phyloP scores from a whole-genome alignment of 129 eudicot genomes.

The Escallonia rubra region DNA sequence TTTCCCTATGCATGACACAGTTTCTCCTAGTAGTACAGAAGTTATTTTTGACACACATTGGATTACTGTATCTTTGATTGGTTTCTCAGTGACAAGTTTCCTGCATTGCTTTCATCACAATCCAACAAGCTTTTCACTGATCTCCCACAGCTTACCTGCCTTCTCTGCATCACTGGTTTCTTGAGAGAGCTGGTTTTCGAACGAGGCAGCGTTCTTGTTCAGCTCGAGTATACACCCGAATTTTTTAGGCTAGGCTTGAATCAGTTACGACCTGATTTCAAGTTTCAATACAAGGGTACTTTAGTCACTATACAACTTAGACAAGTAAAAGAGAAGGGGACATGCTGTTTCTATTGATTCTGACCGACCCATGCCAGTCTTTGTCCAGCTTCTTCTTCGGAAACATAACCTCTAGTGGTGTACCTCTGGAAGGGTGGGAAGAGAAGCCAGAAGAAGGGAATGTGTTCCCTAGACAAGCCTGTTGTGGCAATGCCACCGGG shows the following conservation, averaged over 20 bases:
- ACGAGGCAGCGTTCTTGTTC: constrained; percentile 86
- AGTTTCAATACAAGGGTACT: not conserved
- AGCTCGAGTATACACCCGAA: constrained; percentile 98
- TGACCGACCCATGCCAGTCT: constrained; percentile 77
- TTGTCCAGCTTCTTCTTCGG: constrained; percentile 91
- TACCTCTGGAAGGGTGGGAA: constrained; percentile 94
- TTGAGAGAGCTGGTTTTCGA: constrained; percentile 86
- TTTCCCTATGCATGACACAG: too few relatives aligned
- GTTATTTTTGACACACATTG: too few relatives aligned
- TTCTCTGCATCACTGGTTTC: constrained; percentile 95
- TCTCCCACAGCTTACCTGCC: constrained; percentile 87
- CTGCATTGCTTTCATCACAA: constrained; percentile 10
- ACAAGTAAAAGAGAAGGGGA: not conserved
- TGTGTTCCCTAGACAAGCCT: constrained; percentile 75
- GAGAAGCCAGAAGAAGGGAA: constrained; percentile 70
- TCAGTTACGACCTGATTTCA: constrained; percentile 67
- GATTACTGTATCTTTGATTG: too few relatives aligned
- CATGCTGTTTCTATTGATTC: not conserved
- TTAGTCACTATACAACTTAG: not conserved
- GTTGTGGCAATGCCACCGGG: constrained; percentile 95
- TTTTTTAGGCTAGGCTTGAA: constrained; percentile 73
- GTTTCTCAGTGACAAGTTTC: too few relatives aligned
- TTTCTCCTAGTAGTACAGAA: too few relatives aligned
- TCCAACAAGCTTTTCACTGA: constrained; percentile 94
- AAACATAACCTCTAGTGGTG: constrained; percentile 90